Percentiles rank a stretch among this genome's conserved stretches.
Conservation (phyloP, 2,329 filamentous ascomycete species). For the Talaromyces sp. region DNA sequence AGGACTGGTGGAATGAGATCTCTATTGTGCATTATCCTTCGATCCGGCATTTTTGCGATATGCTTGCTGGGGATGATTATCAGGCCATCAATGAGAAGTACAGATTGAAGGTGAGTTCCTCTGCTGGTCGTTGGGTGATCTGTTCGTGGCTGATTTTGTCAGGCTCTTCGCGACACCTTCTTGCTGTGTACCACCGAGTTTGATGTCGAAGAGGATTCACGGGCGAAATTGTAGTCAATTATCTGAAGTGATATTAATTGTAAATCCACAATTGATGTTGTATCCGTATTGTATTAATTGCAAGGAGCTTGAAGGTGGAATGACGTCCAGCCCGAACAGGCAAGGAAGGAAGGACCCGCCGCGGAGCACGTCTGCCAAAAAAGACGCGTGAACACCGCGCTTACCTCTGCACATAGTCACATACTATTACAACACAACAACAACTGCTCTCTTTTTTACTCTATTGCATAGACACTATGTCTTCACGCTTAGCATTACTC, state of each 20-base stretch:
- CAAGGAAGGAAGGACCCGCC: slow-evolving; percentile 11
- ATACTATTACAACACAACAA: background rate
- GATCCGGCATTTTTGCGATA: slow-evolving; percentile 60
- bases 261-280: background rate
- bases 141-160: background rate
- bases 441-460: background rate
- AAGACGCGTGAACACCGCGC: slow-evolving; percentile 12
- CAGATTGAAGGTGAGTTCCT: slow-evolving; percentile 42
- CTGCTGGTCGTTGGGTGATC: background rate
- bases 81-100: slow-evolving; percentile 55
- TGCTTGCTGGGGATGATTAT: slow-evolving; percentile 57
- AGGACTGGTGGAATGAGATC: slow-evolving; percentile 59
- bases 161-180: slow-evolving; percentile 51
- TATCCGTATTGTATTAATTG: background rate
- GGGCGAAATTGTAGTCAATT: slow-evolving; percentile 26
- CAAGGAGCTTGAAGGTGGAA: background rate
- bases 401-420: background rate
- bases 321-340: slow-evolving; percentile 6
- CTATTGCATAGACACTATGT: background rate
- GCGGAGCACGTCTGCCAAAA: slow-evolving; percentile 15
- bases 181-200: slow-evolving; percentile 55
- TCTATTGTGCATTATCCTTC: slow-evolving; percentile 64
- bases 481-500: background rate
- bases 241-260: too few species aligned
- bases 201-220: slow-evolving; percentile 37